Conservation (phyloP, 345 rosid genomes). For the Brassica rapa region DNA sequence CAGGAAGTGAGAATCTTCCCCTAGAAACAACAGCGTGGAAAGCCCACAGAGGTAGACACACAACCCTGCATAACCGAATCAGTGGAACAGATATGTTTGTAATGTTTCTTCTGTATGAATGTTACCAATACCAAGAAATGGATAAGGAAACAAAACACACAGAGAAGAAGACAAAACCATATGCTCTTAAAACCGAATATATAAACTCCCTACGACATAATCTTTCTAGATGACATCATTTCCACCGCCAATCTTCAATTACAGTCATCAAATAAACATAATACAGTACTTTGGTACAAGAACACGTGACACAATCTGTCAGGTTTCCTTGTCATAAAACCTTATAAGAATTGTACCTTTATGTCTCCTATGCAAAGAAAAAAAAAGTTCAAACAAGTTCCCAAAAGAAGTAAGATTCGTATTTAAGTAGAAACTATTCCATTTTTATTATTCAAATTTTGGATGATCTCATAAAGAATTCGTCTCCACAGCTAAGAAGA, state of each 20-base stretch:
- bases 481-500: not conserved
- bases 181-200: not conserved
- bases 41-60: conserved; percentile 84
- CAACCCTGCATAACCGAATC: conserved; percentile 54
- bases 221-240: not conserved
- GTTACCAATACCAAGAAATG: not conserved
- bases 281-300: not conserved
- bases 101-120: not conserved
- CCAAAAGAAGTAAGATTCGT: conserved; percentile 6
- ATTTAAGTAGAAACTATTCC: not conserved
- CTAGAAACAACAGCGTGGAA: conserved; percentile 94
- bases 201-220: not conserved
- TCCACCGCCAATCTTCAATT: not conserved
- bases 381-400: not conserved
- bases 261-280: not conserved
- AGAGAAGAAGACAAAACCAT: not conserved
- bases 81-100: not conserved
- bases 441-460: too few species aligned
- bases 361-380: not conserved
- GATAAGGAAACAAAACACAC: not conserved
- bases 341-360: not conserved
- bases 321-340: conserved; percentile 16
- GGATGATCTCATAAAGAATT: not conserved
- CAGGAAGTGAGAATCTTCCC: conserved; percentile 96
- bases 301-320: conserved; percentile 26